phyloP scores from a whole-genome alignment of 2,329 filamentous ascomycete species.

The Aspergillus phoenicis region DNA sequence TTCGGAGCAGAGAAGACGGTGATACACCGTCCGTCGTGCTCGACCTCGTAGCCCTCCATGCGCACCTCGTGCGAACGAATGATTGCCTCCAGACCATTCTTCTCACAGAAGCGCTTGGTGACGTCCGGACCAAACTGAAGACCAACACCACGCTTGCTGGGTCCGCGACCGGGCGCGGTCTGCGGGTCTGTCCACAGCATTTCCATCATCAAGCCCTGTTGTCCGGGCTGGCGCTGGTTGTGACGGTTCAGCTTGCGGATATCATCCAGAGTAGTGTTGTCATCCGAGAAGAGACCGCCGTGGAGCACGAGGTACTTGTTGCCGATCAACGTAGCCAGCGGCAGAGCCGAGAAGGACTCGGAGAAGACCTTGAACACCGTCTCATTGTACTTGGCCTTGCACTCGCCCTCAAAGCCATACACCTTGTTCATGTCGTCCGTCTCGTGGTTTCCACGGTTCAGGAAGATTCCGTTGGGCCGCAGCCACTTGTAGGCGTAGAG shows the following conservation, averaged over 20 bases:
- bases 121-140: conserved; percentile 96
- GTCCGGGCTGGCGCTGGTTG: conserved; percentile 87
- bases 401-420: conserved; percentile 98
- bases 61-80: conserved; percentile 97
- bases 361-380: conserved; percentile 96
- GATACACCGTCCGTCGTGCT: conserved; percentile 93
- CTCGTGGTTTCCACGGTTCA: conserved; percentile 98
- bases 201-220: conserved; percentile 98
- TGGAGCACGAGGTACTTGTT: conserved; percentile 90
- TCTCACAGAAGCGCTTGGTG: conserved; percentile 94
- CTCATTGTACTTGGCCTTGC: conserved; percentile 97
- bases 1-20: conserved; percentile 97
- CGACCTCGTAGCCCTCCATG: conserved; percentile 99
- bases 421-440: conserved; percentile 99
- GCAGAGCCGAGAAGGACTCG: conserved; percentile 93
- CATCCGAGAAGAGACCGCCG: conserved; percentile 91
- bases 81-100: conserved; percentile 89
- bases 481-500: conserved; percentile 98
- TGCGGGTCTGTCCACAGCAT: conserved; percentile 99
- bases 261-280: conserved; percentile 87
- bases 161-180: conserved; percentile 78
- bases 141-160: conserved; percentile 94
- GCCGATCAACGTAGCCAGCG: conserved; percentile 88
- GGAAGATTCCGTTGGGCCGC: conserved; percentile 81
- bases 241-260: conserved; percentile 91